These are phyloP conservation scores for Nakazawaea ishiwadae DNA, from an alignment of 805 yeast genomes.

Conservation along the genomic window DNA sequence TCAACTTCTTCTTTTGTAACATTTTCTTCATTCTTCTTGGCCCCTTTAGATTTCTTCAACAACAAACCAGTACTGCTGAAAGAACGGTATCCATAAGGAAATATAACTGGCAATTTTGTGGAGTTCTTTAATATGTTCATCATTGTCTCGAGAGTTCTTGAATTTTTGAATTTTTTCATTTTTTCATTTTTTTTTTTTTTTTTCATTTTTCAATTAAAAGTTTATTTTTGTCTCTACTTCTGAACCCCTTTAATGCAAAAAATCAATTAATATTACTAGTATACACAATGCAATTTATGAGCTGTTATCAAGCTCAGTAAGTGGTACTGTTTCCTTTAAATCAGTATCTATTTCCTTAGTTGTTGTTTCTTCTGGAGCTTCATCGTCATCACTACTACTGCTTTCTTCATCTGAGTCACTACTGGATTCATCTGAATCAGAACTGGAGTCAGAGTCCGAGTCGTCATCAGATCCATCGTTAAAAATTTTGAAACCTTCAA, in stretches of 20 bases:
- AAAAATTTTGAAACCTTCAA: constrained; percentile 23
- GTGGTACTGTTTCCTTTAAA: not conserved
- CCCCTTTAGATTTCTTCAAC: constrained; percentile 12
- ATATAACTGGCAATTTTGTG: not conserved
- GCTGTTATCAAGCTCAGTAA: not conserved
- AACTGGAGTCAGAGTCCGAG: constrained; percentile 14
- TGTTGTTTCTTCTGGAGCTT: constrained; percentile 9
- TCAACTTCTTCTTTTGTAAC: constrained; percentile 19
- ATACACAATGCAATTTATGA: not conserved
- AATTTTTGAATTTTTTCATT: not conserved
- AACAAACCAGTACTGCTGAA: not conserved
- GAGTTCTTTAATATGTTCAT: not conserved
- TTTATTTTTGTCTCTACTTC: not conserved
- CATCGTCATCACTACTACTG: constrained; percentile 12
- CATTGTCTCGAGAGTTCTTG: not conserved
- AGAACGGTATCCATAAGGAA: not conserved
- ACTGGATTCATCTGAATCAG: constrained; percentile 2
- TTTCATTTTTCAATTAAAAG: not conserved
- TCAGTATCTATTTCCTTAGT: not conserved
- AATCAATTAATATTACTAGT: not conserved
- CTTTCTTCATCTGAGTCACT: constrained; percentile 8
- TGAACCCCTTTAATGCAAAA: not conserved
- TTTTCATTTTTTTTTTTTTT: not conserved
- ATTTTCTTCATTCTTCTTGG: constrained; percentile 6
- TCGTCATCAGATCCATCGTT: constrained; percentile 16